phyloP scores from a whole-genome alignment of 345 rosid species.

The Linum trigynum region DNA sequence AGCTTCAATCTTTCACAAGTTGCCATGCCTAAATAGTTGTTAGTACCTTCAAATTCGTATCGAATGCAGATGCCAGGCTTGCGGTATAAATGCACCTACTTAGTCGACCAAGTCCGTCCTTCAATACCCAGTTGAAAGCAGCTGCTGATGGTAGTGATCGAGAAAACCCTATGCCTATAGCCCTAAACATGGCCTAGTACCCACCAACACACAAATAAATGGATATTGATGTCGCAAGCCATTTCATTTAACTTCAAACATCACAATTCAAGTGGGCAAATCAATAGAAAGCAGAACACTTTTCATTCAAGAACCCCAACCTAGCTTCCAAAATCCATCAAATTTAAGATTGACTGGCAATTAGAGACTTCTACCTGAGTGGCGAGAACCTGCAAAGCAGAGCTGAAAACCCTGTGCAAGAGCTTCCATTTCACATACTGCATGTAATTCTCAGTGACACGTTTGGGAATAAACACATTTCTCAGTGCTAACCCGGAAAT shows the following conservation, averaged over 20 bases:
- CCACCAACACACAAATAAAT: background rate
- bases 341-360: background rate
- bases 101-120: conserved; percentile 83
- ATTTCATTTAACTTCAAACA: background rate
- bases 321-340: background rate
- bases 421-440: conserved; percentile 84
- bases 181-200: conserved; percentile 77
- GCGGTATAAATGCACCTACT: conserved; percentile 91
- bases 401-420: conserved; percentile 84
- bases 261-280: background rate
- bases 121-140: conserved; percentile 84
- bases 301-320: background rate
- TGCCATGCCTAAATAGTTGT: too few relatives aligned
- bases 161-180: conserved; percentile 78
- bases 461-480: conserved; percentile 72
- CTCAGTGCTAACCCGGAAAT: conserved; percentile 33
- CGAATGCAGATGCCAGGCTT: conserved; percentile 76
- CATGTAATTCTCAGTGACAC: conserved; percentile 46
- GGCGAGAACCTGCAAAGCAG: conserved; percentile 86
- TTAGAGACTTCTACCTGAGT: conserved; percentile 52
- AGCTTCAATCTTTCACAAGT: conserved; percentile 4
- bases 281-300: background rate
- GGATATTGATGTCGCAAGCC: too few relatives aligned
- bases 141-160: conserved; percentile 82
- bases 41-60: conserved; percentile 77